Conservation (phyloP, 2,329 filamentous ascomycete species). For the Colletotrichum paranaense region DNA sequence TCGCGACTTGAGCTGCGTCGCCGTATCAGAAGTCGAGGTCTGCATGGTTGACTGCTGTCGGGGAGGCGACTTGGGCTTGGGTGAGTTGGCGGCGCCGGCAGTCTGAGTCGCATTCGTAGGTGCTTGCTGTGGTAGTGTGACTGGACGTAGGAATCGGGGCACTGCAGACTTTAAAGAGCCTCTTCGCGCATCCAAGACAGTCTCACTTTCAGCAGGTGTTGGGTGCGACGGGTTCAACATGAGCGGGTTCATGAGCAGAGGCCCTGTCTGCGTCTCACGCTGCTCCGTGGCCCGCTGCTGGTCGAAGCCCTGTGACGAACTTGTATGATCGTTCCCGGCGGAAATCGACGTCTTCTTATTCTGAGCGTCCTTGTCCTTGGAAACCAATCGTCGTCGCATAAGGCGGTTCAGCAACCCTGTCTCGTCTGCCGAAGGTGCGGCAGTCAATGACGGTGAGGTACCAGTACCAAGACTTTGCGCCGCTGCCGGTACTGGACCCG, state of each 20-base stretch:
- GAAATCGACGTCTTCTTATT: conserved; percentile 19
- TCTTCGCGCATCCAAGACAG: conserved; percentile 7
- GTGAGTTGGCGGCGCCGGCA: not conserved
- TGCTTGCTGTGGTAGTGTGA: conserved; percentile 1
- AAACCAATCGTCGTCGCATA: conserved; percentile 24
- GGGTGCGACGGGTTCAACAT: conserved; percentile 1
- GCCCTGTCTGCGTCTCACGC: conserved; percentile 1
- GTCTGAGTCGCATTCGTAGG: not conserved
- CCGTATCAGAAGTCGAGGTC: not conserved
- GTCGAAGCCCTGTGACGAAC: not conserved
- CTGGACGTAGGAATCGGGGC: conserved; percentile 23
- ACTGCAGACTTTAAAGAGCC: not conserved
- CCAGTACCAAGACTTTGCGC: conserved; percentile 2
- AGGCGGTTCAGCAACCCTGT: conserved; percentile 24
- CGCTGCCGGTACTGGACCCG: not conserved
- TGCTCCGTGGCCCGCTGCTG: not conserved
- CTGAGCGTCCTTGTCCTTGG: conserved; percentile 15
- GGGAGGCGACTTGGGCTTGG: not conserved
- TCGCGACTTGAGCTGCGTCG: conserved; percentile 19
- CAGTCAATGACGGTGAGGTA: conserved; percentile 7
- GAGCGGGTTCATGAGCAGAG: conserved; percentile 4
- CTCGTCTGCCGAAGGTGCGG: conserved; percentile 23
- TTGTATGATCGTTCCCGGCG: conserved; percentile 6
- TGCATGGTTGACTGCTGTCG: not conserved
- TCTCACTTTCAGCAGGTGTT: not conserved